A percentile compares a stretch with the other conserved stretches of the same genome.
phyloP scores from a whole-genome alignment of 345 rosid genomes.

The Eucalyptus viminalis region DNA sequence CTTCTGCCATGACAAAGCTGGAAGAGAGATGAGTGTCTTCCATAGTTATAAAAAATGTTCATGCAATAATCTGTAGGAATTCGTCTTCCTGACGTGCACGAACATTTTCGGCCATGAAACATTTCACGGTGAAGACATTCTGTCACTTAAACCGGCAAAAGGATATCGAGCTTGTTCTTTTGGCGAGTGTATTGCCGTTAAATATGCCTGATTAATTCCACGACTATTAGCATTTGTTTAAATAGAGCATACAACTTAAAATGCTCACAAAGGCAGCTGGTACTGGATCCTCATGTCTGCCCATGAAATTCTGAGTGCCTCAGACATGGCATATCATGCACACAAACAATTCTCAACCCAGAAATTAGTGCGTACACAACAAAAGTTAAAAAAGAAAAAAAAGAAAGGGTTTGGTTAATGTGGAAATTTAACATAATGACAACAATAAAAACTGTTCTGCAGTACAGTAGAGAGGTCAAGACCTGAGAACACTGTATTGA shows the following conservation, averaged over 20 bases:
- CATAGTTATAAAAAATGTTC: neutral
- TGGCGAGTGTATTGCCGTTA: neutral
- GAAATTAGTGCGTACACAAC: neutral
- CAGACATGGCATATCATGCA: neutral
- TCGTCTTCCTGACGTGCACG: neutral
- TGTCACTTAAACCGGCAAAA: too few relatives aligned
- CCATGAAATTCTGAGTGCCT: neutral
- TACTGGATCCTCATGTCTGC: neutral
- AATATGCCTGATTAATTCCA: neutral
- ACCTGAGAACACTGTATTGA: neutral
- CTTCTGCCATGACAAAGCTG: neutral
- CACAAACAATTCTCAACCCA: neutral
- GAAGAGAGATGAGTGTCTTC: neutral
- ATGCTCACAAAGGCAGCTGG: neutral
- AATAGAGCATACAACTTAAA: neutral
- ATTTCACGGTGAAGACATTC: too few relatives aligned
- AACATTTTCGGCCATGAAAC: neutral
- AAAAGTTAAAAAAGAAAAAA: neutral
- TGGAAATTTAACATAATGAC: neutral
- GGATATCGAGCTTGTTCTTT: neutral
- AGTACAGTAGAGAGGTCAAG: neutral
- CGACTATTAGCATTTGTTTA: neutral
- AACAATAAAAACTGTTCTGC: neutral
- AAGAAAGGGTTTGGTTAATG: neutral
- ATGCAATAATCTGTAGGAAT: neutral